Conservation (phyloP, 2,329 filamentous ascomycete genomes). For the Monilinia fructigena region DNA sequence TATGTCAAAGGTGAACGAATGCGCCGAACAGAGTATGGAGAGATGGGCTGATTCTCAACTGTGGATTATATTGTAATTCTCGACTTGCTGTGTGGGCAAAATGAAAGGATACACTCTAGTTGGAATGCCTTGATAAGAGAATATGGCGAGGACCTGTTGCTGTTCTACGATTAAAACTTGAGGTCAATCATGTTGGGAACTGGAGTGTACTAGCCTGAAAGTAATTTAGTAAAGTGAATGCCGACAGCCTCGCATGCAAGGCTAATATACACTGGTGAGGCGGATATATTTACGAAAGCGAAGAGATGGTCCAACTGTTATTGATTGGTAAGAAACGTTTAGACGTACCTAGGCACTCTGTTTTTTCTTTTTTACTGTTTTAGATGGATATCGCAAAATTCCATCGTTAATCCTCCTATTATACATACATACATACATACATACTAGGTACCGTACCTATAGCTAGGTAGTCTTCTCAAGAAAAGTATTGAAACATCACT, state of each 20-base stretch:
- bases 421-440: too few species aligned
- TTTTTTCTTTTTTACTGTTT: too few species aligned
- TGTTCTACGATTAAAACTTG: neutral
- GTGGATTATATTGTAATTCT: neutral
- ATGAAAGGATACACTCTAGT: neutral
- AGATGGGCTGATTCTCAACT: neutral
- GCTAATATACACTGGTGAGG: neutral
- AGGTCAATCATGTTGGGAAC: neutral
- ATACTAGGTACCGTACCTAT: too few species aligned
- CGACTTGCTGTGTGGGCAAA: neutral
- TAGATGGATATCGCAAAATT: too few species aligned
- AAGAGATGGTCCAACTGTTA: too few species aligned
- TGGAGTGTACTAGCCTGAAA: neutral
- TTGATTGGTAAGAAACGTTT: too few species aligned
- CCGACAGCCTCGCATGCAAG: constrained; percentile 10
- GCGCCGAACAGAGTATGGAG: neutral
- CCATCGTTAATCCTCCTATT: too few species aligned
- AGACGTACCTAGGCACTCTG: too few species aligned
- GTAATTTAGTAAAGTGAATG: neutral
- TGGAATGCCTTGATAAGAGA: neutral
- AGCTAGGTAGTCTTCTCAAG: too few species aligned
- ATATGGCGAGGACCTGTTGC: neutral
- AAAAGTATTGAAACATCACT: too few species aligned
- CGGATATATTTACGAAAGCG: too few species aligned
- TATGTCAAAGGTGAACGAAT: neutral